Conservation (phyloP, 352 stramenopile genomes). For the Phytophthora citrophthora region DNA sequence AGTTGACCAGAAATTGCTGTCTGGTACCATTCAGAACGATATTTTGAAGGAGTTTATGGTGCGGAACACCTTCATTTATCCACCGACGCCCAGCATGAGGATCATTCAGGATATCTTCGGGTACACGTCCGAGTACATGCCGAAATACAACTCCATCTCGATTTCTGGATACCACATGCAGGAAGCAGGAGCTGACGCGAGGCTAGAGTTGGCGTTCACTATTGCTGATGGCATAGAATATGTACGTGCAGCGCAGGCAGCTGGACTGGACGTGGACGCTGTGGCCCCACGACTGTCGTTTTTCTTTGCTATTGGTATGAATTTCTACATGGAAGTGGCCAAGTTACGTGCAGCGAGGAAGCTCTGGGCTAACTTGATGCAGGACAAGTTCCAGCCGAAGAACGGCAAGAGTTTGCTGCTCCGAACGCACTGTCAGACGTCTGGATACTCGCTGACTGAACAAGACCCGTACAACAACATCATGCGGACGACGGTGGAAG, state of each 20-base stretch:
- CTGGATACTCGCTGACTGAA: constrained; percentile 96
- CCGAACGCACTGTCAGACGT: constrained; percentile 97
- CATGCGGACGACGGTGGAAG: constrained; percentile 97
- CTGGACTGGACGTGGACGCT: constrained; percentile 94
- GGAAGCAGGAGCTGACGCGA: constrained; percentile 95
- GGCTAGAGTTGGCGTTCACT: constrained; percentile 96
- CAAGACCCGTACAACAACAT: constrained; percentile 99
- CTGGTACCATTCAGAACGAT: constrained; percentile 93
- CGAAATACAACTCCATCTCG: constrained; percentile 98
- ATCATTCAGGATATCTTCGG: constrained; percentile 98
- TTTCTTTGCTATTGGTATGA: constrained; percentile 98
- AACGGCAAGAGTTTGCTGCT: constrained; percentile 94
- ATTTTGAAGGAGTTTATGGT: constrained; percentile 98
- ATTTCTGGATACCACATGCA: constrained; percentile 99
- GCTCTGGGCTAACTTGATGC: constrained; percentile 94
- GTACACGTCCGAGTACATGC: constrained; percentile 96
- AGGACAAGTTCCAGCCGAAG: constrained; percentile 95
- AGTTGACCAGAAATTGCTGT: constrained; percentile 88
- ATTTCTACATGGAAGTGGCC: constrained; percentile 98
- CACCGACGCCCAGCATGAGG: constrained; percentile 93
- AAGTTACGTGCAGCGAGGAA: constrained; percentile 94
- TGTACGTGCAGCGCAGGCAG: constrained; percentile 89
- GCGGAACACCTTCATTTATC: constrained; percentile 99
- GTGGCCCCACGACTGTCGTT: constrained; percentile 96
- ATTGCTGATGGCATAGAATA: constrained; percentile 98